Percentiles rank a stretch among this genome's conserved stretches.
phyloP scores from a whole-genome alignment of 2,329 filamentous ascomycete species.

The Cercospora canescens region DNA sequence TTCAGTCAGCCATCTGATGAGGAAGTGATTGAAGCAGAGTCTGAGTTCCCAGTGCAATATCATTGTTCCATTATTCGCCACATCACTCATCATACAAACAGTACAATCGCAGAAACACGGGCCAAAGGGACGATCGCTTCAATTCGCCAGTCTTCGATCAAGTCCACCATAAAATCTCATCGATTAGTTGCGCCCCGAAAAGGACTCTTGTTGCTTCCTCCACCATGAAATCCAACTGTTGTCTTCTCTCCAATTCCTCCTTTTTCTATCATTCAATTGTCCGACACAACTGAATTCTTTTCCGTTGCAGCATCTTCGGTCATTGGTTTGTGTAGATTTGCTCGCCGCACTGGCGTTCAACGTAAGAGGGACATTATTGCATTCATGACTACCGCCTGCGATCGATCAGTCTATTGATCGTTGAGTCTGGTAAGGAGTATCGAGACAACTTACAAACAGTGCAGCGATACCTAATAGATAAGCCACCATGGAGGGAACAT shows the following conservation, averaged over 20 bases:
- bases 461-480: constrained; percentile 7
- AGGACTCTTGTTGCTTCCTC: too few species aligned
- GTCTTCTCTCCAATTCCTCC: too few species aligned
- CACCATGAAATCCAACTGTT: too few species aligned
- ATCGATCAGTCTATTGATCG: neutral
- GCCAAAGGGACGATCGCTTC: neutral
- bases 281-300: too few species aligned
- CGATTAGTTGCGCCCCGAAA: too few species aligned
- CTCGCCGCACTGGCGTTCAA: neutral
- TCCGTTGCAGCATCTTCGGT: neutral
- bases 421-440: neutral
- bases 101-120: neutral
- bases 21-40: too few species aligned
- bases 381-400: constrained; percentile 6
- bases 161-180: too few species aligned
- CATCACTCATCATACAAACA: neutral
- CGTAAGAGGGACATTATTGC: constrained; percentile 2
- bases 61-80: neutral
- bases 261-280: too few species aligned
- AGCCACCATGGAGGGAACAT: constrained; percentile 13
- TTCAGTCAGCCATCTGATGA: too few species aligned
- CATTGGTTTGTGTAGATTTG: neutral
- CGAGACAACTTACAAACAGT: neutral
- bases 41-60: neutral
- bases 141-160: neutral